phyloP scores from a whole-genome alignment of 83 land plant species.

The Picea abies region DNA sequence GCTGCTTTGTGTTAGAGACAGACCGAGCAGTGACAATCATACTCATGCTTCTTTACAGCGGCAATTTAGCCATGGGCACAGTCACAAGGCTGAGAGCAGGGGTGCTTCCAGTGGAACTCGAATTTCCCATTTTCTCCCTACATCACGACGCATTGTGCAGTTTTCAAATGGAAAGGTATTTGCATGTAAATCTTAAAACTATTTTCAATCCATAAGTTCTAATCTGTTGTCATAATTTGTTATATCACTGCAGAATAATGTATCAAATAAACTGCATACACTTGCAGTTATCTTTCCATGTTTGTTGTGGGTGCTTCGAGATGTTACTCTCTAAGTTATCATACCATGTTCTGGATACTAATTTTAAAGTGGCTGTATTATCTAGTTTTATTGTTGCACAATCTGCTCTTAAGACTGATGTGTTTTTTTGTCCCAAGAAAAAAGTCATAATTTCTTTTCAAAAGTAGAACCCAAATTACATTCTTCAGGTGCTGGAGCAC shows the following conservation, averaged over 20 bases:
- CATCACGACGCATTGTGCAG: constrained; percentile 96
- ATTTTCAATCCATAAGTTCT: too few relatives aligned
- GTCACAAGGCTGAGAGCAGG: constrained; percentile 72
- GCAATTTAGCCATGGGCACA: constrained; percentile 94
- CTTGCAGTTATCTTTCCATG: too few relatives aligned
- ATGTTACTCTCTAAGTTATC: background rate
- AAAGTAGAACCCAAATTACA: too few relatives aligned
- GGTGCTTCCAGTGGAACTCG: constrained; percentile 65
- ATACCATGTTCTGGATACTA: background rate
- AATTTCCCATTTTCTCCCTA: constrained; percentile 92
- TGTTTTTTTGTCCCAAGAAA: background rate
- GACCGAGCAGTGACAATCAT: constrained; percentile 57
- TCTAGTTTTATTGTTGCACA: background rate
- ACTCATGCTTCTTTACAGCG: constrained; percentile 87
- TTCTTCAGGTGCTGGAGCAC: too few relatives aligned
- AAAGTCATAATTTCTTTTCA: too few relatives aligned
- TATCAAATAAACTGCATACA: too few relatives aligned
- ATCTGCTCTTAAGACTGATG: background rate
- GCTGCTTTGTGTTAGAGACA: constrained; percentile 96
- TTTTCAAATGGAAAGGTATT: constrained; percentile 96
- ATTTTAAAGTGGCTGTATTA: background rate
- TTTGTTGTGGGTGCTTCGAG: too few relatives aligned
- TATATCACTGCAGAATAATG: too few relatives aligned
- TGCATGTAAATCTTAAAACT: background rate
- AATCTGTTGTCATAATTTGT: too few relatives aligned